Evolutionary conservation across 441 rosid species (phyloP).

Genomic region (Gossypium trilobum): DNA sequence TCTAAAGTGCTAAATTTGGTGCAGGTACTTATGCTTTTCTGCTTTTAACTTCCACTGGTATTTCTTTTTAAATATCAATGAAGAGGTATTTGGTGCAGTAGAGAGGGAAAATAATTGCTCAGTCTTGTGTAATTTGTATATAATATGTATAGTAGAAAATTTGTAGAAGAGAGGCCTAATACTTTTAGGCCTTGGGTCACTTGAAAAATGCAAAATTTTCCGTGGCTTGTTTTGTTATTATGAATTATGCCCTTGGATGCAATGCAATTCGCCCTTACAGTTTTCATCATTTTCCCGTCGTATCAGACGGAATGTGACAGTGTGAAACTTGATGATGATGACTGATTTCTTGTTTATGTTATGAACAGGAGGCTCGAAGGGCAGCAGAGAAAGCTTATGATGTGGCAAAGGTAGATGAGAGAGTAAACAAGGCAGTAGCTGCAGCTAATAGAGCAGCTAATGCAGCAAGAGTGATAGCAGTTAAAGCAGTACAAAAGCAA

Average conservation of each 20-base stretch:
- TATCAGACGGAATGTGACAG: background rate
- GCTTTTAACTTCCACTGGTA: no score
- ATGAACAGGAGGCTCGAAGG: slow-evolving; percentile 65
- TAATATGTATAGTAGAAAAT: background rate
- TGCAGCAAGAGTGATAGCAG: slow-evolving; percentile 77
- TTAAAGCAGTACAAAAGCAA: slow-evolving; percentile 74
- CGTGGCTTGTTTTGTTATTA: background rate
- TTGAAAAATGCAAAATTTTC: background rate
- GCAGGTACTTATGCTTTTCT: slow-evolving; percentile 35
- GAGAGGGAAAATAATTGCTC: no score
- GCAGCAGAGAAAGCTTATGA: slow-evolving; percentile 74
- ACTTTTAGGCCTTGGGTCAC: background rate
- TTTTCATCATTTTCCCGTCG: background rate
- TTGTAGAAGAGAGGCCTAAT: background rate
- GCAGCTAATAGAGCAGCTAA: slow-evolving; percentile 84
- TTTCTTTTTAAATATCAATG: no score
- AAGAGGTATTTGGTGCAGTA: no score
- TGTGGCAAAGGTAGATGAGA: slow-evolving; percentile 76
- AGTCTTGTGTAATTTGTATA: no score
- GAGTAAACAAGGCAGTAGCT: slow-evolving; percentile 72
- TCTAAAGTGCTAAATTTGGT: slow-evolving; percentile 73
- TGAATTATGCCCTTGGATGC: background rate
- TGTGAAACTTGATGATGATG: background rate
- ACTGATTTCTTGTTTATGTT: background rate
- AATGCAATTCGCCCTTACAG: background rate